phyloP scores from a whole-genome alignment of 2,329 filamentous ascomycete genomes.

The Penicillium sp. region DNA sequence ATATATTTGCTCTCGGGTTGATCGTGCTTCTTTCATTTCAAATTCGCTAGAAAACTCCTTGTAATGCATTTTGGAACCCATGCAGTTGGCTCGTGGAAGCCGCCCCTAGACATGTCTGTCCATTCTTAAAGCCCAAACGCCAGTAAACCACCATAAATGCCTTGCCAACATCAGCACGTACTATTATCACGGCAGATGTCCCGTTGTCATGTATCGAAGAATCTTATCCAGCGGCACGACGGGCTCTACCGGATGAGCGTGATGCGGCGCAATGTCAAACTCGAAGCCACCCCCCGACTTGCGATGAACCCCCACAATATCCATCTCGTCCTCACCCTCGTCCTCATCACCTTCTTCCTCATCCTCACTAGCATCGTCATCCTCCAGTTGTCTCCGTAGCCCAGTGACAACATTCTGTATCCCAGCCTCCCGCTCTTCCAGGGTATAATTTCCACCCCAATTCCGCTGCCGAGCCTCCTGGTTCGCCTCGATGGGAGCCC shows the following conservation, averaged over 20 bases:
- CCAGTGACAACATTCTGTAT: constrained; percentile 73
- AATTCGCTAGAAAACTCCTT: constrained; percentile 15
- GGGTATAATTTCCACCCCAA: constrained; percentile 68
- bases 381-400: constrained; percentile 59
- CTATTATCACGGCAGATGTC: constrained; percentile 28
- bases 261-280: constrained; percentile 37
- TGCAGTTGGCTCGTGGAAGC: constrained; percentile 1
- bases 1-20: background rate
- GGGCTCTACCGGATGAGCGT: constrained; percentile 25
- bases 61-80: constrained; percentile 17
- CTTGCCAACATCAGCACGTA: background rate
- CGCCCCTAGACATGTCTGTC: background rate
- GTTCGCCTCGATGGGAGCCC: constrained; percentile 54
- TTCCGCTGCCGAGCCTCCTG: constrained; percentile 50
- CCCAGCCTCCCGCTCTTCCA: constrained; percentile 68
- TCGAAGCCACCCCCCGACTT: constrained; percentile 36
- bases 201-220: constrained; percentile 55
- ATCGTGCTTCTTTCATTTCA: constrained; percentile 10
- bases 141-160: background rate
- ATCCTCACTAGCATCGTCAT: constrained; percentile 54
- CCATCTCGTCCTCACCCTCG: constrained; percentile 45
- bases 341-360: constrained; percentile 54
- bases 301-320: constrained; percentile 41
- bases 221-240: constrained; percentile 50
- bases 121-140: background rate